Base-by-base conservation (phyloP, 192 early-diverging fungal species). In the Coemansia sp. region DNA sequence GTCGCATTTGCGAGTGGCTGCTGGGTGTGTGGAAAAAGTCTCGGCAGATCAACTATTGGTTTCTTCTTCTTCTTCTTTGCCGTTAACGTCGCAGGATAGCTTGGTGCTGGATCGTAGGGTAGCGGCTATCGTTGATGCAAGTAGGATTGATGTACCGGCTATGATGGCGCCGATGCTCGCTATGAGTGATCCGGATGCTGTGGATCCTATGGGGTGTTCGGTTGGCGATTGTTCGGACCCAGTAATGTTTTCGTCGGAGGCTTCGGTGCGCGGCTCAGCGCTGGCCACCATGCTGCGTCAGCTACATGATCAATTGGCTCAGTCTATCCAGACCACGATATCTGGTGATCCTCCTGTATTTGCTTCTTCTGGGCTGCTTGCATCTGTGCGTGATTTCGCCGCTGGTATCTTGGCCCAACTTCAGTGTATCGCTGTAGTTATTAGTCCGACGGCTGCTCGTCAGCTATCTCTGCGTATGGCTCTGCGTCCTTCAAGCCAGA, bases 321-420 rank as follows among this genome's bases (percentile, higher is more conserved):
- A 50, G 12, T 31, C 28, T 31, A 40, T 25, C n/a, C 67, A 1
- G 38, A 34, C 0, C 60, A 56, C 18, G 14, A 28, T 30, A n/a
- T n/a, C n/a, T n/a, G 63, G n/a, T 20, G 22, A 18, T 22, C 25
- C 60, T 0, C 14, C n/a, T 7, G 61, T 12, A 40, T 66, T 74
- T 62, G 42, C 14, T 8, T 5, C 66, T 2, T 52, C 48, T 2
- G 20, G 59, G 22, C 34, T 59, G 49, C 55, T 75, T 34, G 34
- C 63, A 4, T 22, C 40, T 11, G 7, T 69, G 33, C 68, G 77
- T 7, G 69, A 68, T 18, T 60, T 75, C 56, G 66, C 72, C 3
- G 34, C 61, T 12, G 77, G 52, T 7, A 32, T 80, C 4, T 48
- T 80, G 22, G 77, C 68, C 22, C 77, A 80, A 49, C 60, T 80